Percentiles rank a stretch among this genome's conserved stretches.
phyloP scores from a whole-genome alignment of 495 filamentous ascomycete genomes.

The Pyrenula massariospora region DNA sequence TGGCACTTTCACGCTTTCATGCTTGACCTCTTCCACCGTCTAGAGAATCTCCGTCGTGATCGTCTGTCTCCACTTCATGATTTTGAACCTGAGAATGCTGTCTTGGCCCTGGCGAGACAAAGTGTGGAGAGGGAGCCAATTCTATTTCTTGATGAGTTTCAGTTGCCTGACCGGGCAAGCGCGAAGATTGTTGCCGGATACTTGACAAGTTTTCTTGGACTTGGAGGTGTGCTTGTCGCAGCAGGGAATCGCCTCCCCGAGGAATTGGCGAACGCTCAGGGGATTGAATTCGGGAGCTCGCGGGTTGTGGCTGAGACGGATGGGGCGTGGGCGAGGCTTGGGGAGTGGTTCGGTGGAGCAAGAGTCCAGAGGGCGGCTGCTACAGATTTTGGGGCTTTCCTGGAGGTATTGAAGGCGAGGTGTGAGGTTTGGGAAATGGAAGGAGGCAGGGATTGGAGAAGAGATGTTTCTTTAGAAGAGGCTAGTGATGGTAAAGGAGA shows the following conservation, averaged over 20 bases:
- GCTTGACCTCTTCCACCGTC: constrained; percentile 50
- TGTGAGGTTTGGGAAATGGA: constrained; percentile 68
- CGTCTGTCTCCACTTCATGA: neutral
- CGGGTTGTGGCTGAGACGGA: constrained; percentile 23
- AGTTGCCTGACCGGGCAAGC: constrained; percentile 56
- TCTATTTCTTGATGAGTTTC: constrained; percentile 64
- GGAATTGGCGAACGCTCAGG: constrained; percentile 56
- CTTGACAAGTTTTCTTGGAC: constrained; percentile 59
- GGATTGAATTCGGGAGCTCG: constrained; percentile 42
- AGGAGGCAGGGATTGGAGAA: constrained; percentile 51
- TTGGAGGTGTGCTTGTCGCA: constrained; percentile 61
- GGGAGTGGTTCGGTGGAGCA: constrained; percentile 31
- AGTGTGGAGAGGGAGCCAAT: constrained; percentile 55
- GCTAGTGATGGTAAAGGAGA: constrained; percentile 1
- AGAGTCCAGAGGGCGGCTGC: neutral
- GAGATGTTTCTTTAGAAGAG: constrained; percentile 27
- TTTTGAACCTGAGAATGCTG: constrained; percentile 41
- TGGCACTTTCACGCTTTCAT: constrained; percentile 74
- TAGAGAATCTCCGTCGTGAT: constrained; percentile 42
- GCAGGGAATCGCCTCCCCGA: constrained; percentile 67
- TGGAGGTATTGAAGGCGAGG: constrained; percentile 53
- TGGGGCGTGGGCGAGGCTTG: constrained; percentile 17
- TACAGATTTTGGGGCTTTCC: constrained; percentile 49
- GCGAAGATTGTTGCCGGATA: constrained; percentile 60
- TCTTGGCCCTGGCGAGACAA: constrained; percentile 56